Conservation (phyloP, 2,329 filamentous ascomycete genomes). For the Colletotrichum sansevieriae region DNA sequence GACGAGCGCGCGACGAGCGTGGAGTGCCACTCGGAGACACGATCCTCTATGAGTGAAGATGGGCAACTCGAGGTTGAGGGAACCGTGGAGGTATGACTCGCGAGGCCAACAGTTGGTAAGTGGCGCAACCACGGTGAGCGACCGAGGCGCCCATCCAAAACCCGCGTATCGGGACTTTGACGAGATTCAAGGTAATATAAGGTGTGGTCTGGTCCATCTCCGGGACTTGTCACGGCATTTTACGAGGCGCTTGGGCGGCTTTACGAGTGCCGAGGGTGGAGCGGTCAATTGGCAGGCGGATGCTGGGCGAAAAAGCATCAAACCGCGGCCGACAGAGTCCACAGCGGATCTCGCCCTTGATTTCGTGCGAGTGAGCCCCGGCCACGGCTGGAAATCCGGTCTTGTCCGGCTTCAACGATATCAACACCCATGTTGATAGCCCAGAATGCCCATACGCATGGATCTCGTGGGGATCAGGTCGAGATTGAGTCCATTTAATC, state of each 20-base stretch:
- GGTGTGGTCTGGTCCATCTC: conserved; percentile 40
- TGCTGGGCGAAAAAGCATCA: conserved; percentile 40
- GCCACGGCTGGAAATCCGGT: conserved; percentile 36
- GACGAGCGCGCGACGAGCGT: conserved; percentile 15
- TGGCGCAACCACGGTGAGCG: conserved; percentile 29
- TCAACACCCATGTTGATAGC: conserved; percentile 28
- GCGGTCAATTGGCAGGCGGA: conserved; percentile 32
- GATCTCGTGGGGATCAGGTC: conserved; percentile 26
- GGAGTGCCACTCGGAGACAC: conserved; percentile 15
- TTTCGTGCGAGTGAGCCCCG: conserved; percentile 40
- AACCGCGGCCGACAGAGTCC: conserved; percentile 32
- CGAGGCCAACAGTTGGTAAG: conserved; percentile 14
- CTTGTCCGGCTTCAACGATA: conserved; percentile 33
- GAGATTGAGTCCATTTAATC: conserved; percentile 33
- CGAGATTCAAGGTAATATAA: conserved; percentile 41
- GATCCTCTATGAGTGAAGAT: conserved; percentile 27
- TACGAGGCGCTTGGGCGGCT: conserved; percentile 39
- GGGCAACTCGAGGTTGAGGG: conserved; percentile 15
- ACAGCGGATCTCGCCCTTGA: conserved; percentile 40
- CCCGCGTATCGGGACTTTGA: conserved; percentile 32
- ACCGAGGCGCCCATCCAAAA: conserved; percentile 28
- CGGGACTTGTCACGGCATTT: conserved; percentile 41
- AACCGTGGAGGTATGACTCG: conserved; percentile 34
- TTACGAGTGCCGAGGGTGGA: conserved; percentile 41
- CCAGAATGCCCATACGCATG: conserved; percentile 16